Conservation (phyloP, 306 rosid species). For the Corylus americana region DNA sequence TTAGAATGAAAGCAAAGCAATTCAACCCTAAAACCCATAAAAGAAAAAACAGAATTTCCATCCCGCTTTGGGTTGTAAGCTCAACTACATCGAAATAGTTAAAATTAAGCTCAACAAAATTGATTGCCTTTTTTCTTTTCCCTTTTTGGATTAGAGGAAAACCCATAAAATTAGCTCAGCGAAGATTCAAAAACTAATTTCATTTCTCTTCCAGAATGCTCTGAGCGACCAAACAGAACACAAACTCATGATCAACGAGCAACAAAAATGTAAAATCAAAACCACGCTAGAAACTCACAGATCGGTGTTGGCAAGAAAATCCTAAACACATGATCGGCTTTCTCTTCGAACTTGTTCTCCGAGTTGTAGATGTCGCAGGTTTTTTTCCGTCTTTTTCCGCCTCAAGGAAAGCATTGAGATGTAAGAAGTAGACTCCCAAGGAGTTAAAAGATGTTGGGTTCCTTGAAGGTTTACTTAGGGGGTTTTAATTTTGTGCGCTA, state of each 20-base stretch:
- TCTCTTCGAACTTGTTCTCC: background rate
- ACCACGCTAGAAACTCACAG: constrained; percentile 42
- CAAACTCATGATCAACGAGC: constrained; percentile 6
- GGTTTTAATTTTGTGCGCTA: too few relatives aligned
- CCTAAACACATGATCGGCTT: constrained; percentile 50
- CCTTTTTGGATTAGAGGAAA: background rate
- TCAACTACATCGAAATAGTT: constrained; percentile 11
- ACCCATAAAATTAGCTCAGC: background rate
- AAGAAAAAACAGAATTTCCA: background rate
- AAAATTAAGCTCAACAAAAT: constrained; percentile 6
- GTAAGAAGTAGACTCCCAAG: too few relatives aligned
- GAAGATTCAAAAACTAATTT: background rate
- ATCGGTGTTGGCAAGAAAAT: constrained; percentile 31
- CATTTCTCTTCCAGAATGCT: background rate
- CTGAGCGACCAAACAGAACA: background rate
- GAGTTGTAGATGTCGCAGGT: background rate
- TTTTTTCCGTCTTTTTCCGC: too few relatives aligned
- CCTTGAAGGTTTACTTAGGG: too few relatives aligned
- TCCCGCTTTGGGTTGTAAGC: background rate
- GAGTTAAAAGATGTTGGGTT: too few relatives aligned
- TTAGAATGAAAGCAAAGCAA: background rate
- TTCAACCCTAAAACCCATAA: background rate
- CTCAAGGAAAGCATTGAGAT: too few relatives aligned
- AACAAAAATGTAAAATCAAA: background rate
- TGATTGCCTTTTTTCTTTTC: background rate